These are phyloP conservation scores for Pseudohyphozyma bogoriensis DNA, from an alignment of 768 basidiomycete genomes.

Conservation along the genomic window DNA sequence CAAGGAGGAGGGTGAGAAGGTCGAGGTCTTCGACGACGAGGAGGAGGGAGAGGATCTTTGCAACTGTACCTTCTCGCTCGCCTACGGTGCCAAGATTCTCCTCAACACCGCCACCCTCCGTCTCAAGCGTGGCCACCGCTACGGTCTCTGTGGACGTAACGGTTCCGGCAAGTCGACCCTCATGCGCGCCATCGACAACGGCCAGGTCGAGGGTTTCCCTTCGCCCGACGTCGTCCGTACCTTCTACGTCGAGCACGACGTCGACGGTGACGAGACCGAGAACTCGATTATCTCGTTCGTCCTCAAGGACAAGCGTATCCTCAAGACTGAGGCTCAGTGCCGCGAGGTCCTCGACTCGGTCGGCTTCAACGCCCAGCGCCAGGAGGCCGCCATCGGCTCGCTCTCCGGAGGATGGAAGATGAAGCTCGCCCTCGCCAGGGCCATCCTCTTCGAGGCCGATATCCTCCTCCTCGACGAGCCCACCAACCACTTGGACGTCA, in stretches of 20 bases:
- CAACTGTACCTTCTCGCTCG: constrained; percentile 88
- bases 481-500: constrained; percentile 58
- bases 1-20: constrained; percentile 35
- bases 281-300: constrained; percentile 80
- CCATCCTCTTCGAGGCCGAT: constrained; percentile 85
- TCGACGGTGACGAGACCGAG: constrained; percentile 59
- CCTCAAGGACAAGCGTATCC: constrained; percentile 55
- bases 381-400: constrained; percentile 74
- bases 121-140: constrained; percentile 79
- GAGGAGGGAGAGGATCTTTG: constrained; percentile 71
- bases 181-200: constrained; percentile 86
- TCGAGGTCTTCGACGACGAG: constrained; percentile 36
- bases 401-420: constrained; percentile 99
- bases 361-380: constrained; percentile 80
- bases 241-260: constrained; percentile 93
- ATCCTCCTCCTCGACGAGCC: constrained; percentile 53
- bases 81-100: constrained; percentile 54
- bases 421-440: constrained; percentile 92
- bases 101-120: constrained; percentile 88
- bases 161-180: constrained; percentile 92
- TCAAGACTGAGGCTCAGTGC: constrained; percentile 45
- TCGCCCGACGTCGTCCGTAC: constrained; percentile 74
- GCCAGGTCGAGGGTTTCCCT: constrained; percentile 79
- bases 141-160: constrained; percentile 90
- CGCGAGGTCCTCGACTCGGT: constrained; percentile 70